Evolutionary conservation across 805 yeast species (phyloP), one percentile per base, ranked within the genome.

Genomic region (Saccharomycopsis babjevae): DNA sequence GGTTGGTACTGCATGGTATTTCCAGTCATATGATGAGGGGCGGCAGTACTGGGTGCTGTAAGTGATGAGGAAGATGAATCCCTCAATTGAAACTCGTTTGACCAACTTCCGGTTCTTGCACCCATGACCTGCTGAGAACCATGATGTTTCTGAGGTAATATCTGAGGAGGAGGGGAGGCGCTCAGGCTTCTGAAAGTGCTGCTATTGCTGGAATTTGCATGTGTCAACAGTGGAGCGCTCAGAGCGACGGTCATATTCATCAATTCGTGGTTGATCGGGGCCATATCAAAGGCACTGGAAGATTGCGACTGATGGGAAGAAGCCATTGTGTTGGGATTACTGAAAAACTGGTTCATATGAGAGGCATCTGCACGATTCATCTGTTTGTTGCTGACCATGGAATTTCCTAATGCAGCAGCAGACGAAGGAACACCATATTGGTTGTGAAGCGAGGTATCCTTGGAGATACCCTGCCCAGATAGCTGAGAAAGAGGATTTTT

Each of bases 71-170:
- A 3, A 10, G 52, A 46, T 1, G 52, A 7, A 13, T 46, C 25
- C 3, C 22, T 20, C 7, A 22, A 5, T 25, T 46, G 52, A 59
- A 66, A 63, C 20, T 66, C 66, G 32, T 55, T 59, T 20, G 68
- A 61, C 68, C 67, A 65, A 15, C 60, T 57, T 6, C 94, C 92
- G 61, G 99, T 98, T 74, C 99, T 84, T n/a, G 98, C 98, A 65
- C 90, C 90, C 52, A 46, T 46, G 3, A 5, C 28, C n/a, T 46
- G 52, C 15, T 46, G 60, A 93, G 98, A 56, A 98, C 98, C 83
- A 90, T 83, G 71, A 87, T 83, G 74, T 93, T 98, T 62, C 93
- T 79, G 32, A 97, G 98, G 57, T 28, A 22, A 36, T 22, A 25
- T 16, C 15, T 18, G 20, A 11, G 22, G 28, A 8, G 28, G 20